phyloP scores from a whole-genome alignment of 345 rosid species.

The thale cress (Arabidopsis thaliana) region TAIR10.1 NC_003070.9:25871001-25871500 shows the following conservation, averaged over 20 bases:
- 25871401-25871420: constrained; percentile 39
- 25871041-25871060: constrained; percentile 24
- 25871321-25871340: constrained; percentile 2
- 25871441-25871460: constrained; percentile 88
- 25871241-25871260: not conserved
- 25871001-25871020: constrained; percentile 22
- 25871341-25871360: constrained; percentile 27
- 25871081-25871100: constrained; percentile 42
- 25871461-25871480: constrained; percentile 71
- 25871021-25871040: constrained; percentile 26
- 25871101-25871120: constrained; percentile 42
- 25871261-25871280: not conserved
- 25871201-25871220: constrained; percentile 3
- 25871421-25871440: constrained; percentile 47
- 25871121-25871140: constrained; percentile 18
- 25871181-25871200: constrained; percentile 45
- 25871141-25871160: constrained; percentile 26
- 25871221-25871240: not conserved
- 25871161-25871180: constrained; percentile 28
- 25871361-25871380: constrained; percentile 36
- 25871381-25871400: constrained; percentile 38
- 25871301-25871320: constrained; percentile 31
- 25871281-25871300: constrained; percentile 2
- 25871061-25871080: constrained; percentile 39
- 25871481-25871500: constrained; percentile 56